These are phyloP conservation scores for Candolleomyces aberdarensis DNA, from an alignment of 768 basidiomycete species.

Conservation along the genomic window DNA sequence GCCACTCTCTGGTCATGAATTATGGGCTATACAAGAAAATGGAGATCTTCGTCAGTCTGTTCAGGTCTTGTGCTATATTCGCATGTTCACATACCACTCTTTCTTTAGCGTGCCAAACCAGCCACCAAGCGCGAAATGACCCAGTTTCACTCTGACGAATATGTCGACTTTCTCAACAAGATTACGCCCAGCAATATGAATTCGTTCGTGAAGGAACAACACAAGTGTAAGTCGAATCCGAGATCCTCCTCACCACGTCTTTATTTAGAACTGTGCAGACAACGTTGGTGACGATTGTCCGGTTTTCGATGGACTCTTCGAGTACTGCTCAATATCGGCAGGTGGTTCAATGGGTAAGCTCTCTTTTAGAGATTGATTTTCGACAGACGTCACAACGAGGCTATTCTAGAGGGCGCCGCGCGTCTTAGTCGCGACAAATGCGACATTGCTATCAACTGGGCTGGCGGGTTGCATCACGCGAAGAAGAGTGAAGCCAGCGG, in stretches of 20 bases:
- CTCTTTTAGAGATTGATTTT: background rate
- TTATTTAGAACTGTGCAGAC: slow-evolving; percentile 44
- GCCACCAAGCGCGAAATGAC: slow-evolving; percentile 99
- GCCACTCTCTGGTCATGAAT: slow-evolving; percentile 99
- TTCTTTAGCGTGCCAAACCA: slow-evolving; percentile 87
- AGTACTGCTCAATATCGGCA: slow-evolving; percentile 99
- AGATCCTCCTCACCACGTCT: background rate
- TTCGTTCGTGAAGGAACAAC: slow-evolving; percentile 89
- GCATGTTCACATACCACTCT: slow-evolving; percentile 5
- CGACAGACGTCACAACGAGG: slow-evolving; percentile 8
- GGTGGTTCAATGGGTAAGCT: slow-evolving; percentile 95
- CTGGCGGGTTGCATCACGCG: slow-evolving; percentile 96
- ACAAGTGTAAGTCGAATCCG: slow-evolving; percentile 67
- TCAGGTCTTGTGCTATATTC: background rate
- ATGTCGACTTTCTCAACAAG: slow-evolving; percentile 92
- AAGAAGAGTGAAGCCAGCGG: slow-evolving; percentile 99
- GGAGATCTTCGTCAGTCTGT: slow-evolving; percentile 90
- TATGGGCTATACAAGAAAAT: slow-evolving; percentile 99
- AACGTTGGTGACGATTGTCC: slow-evolving; percentile 99
- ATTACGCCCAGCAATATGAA: slow-evolving; percentile 97
- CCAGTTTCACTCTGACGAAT: slow-evolving; percentile 98
- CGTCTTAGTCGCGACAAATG: slow-evolving; percentile 94
- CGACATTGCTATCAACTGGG: slow-evolving; percentile 99
- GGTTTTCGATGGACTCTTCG: slow-evolving; percentile 97
- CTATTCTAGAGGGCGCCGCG: slow-evolving; percentile 87